These are phyloP conservation scores for Coelastrella sp. DNA, from an alignment of 139 green algal genomes.

Conservation along the genomic window DNA sequence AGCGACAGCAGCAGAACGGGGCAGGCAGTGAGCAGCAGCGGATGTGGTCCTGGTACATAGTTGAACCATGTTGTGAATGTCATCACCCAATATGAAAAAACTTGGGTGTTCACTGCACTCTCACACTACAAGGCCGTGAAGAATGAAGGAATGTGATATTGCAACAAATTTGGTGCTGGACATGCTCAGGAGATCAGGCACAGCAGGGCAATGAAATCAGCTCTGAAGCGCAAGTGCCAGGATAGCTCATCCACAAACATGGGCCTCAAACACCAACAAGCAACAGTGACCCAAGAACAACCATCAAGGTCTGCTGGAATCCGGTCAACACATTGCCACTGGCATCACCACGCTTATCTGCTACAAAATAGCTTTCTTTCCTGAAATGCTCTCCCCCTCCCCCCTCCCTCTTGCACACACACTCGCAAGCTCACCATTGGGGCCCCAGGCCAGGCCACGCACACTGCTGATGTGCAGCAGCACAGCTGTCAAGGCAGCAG, in stretches of 20 bases:
- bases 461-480: slow-evolving; percentile 75
- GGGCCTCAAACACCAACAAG: neutral
- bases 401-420: neutral
- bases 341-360: neutral
- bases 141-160: too few species aligned
- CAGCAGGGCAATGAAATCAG: too few species aligned
- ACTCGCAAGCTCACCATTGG: neutral
- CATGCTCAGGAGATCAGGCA: too few species aligned
- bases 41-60: neutral
- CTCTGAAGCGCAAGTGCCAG: too few species aligned
- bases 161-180: too few species aligned
- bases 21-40: neutral
- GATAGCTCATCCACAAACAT: too few species aligned
- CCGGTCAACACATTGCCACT: too few species aligned
- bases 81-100: too few species aligned
- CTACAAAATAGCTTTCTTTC: neutral
- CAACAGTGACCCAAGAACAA: neutral
- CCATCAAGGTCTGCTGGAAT: neutral
- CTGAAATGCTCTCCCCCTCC: neutral
- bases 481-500: slow-evolving; percentile 73
- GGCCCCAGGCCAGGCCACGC: slow-evolving; percentile 68
- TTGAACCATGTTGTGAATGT: neutral
- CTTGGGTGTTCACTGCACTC: too few species aligned
- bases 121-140: too few species aligned
- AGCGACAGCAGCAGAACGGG: neutral